Evolutionary conservation across 1,284 basidiomycete species (phyloP).

Genomic region (Malassezia nana): DNA sequence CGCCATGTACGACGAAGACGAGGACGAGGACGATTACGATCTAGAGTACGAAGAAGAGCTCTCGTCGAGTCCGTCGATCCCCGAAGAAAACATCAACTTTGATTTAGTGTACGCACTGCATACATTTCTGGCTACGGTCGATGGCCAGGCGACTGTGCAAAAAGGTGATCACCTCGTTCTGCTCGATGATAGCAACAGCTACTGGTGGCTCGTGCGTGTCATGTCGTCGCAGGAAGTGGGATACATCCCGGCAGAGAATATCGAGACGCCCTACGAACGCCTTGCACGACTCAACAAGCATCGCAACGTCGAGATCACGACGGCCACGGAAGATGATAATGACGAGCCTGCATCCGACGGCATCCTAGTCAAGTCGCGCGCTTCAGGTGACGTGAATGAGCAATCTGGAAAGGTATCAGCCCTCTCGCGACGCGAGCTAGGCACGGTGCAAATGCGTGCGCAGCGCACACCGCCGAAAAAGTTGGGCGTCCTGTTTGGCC

Average conservation of each 20-base stretch:
- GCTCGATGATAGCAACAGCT: conserved; percentile 47
- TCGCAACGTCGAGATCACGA: conserved; percentile 69
- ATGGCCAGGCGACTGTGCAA: conserved; percentile 47
- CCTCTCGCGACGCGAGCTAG: conserved; percentile 34
- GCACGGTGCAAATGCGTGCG: conserved; percentile 9
- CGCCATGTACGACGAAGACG: conserved; percentile 27
- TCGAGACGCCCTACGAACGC: conserved; percentile 94
- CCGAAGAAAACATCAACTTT: conserved; percentile 48
- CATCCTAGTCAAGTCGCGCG: conserved; percentile 37
- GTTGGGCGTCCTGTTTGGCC: conserved; percentile 40
- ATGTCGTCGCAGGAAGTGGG: conserved; percentile 72
- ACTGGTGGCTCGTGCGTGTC: conserved; percentile 49
- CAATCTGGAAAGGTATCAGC: conserved; percentile 46
- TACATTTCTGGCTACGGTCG: conserved; percentile 47
- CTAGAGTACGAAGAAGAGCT: conserved; percentile 42
- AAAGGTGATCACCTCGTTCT: conserved; percentile 47
- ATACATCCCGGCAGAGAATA: conserved; percentile 98
- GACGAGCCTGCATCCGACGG: conserved; percentile 32
- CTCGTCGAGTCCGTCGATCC: conserved; percentile 46
- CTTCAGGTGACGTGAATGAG: conserved; percentile 16
- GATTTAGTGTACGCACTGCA: conserved; percentile 48
- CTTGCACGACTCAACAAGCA: conserved; percentile 93
- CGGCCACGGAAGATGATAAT: conserved; percentile 45
- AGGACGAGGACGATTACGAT: conserved; percentile 36
- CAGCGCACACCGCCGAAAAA: conserved; percentile 22